Conservation (phyloP, 1,284 basidiomycete species). For the Austroboletus niveus region DNA sequence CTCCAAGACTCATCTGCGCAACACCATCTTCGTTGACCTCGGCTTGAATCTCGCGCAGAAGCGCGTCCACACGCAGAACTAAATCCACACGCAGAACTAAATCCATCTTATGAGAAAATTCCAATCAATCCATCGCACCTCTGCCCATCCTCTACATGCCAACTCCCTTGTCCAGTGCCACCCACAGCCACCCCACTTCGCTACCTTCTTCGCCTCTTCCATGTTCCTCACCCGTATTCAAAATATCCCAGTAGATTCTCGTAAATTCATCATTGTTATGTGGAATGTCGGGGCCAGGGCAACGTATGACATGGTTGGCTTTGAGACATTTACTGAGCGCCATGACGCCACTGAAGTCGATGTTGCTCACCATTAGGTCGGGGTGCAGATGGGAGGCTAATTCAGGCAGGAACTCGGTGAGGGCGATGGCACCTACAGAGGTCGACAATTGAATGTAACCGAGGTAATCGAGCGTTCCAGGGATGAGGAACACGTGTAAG, state of each 20-base stretch:
- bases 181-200: constrained; percentile 1
- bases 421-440: constrained; percentile 87
- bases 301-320: constrained; percentile 82
- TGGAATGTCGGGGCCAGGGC: constrained; percentile 90
- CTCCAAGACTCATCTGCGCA: neutral
- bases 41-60: constrained; percentile 48
- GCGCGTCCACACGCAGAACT: constrained; percentile 43
- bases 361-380: constrained; percentile 76
- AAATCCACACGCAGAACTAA: constrained; percentile 46
- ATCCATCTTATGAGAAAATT: constrained; percentile 84
- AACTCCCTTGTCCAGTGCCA: neutral
- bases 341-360: constrained; percentile 91
- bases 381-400: constrained; percentile 85
- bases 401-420: constrained; percentile 96
- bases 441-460: constrained; percentile 27
- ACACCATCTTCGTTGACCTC: neutral
- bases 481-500: too few relatives aligned
- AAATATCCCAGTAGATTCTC: constrained; percentile 73
- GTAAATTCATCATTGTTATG: constrained; percentile 88
- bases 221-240: constrained; percentile 90
- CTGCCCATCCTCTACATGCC: constrained; percentile 13
- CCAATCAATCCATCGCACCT: constrained; percentile 54
- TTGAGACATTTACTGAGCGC: constrained; percentile 86
- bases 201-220: constrained; percentile 66
- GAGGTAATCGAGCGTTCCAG: too few relatives aligned